Base-by-base conservation (phyloP, 306 rosid species). In the Quercus variabilis region DNA sequence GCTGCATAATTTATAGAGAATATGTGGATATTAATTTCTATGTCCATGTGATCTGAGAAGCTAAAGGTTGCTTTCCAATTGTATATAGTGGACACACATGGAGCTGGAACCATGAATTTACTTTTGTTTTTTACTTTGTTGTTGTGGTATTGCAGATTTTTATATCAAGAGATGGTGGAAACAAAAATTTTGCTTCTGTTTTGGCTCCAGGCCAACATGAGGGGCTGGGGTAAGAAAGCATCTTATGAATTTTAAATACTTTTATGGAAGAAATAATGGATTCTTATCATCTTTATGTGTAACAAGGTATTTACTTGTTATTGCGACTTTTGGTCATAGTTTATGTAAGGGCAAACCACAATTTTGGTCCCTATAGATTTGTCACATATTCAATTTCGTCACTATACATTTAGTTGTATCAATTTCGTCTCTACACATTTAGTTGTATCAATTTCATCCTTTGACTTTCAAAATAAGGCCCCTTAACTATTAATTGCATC, bases 161-260 rank as follows among this genome's bases (percentile, higher is more conserved):
- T 85, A 80, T 95, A 43, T 89, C 92, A 78, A 90, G 99, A 89
- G 99, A 95, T 81, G 98, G 98, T 81, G 98, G 96, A 77, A 88
- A 83, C 84, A 95, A 91, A 87, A 89, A 79, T 5, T 92, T 81
- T 84, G 96, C 99, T 13, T 92, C 99, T 10, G 99, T 95, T 83
- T 86, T 95, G 96, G 98, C 97, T 83, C 99, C 98, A 57, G 99
- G 99, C 54, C 99, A 95, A 89, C 99, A 95, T 76, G 99, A 95
- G 78, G 98, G 94, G 79, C 56, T 95, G 81, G 88, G 98, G 99
- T 95, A 90, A 92, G 97, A 75, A 78, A 74, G 20, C 56, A 52
- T 59, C 26, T 57, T 25, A 49, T n/a, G 55, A 75, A 28, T 38
- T 79, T 76, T 80, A 74, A 82, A n/a, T 77, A 76, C 33, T 75